These are phyloP conservation scores for Dendrocalamus latiflorus DNA, from an alignment of 202 grass and related monocot species.

Conservation along the genomic window DNA sequence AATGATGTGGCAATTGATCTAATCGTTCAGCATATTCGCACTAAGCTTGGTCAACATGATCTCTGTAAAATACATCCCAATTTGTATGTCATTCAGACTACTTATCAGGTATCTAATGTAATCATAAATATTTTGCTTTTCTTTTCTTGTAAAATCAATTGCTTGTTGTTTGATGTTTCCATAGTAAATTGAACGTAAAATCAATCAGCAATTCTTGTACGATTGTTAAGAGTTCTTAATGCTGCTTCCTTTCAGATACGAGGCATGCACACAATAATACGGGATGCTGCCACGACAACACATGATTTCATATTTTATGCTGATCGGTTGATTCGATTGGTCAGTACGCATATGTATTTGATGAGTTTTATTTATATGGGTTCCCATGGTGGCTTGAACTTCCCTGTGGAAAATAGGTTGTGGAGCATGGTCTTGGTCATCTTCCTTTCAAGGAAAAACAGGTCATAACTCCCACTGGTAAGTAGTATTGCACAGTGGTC, in stretches of 20 bases:
- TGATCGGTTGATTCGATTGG: slow-evolving; percentile 98
- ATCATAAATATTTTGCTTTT: slow-evolving; percentile 4
- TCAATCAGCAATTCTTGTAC: not conserved
- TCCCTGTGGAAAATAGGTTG: slow-evolving; percentile 66
- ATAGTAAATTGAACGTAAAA: slow-evolving; percentile 6
- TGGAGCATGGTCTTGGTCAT: slow-evolving; percentile 93
- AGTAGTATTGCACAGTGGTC: slow-evolving; percentile 9
- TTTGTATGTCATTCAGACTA: slow-evolving; percentile 84
- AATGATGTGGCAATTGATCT: slow-evolving; percentile 93
- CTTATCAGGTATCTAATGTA: slow-evolving; percentile 70
- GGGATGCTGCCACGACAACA: slow-evolving; percentile 83
- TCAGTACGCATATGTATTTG: slow-evolving; percentile 48
- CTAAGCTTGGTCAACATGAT: slow-evolving; percentile 95
- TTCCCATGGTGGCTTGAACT: slow-evolving; percentile 31
- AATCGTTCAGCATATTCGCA: slow-evolving; percentile 89
- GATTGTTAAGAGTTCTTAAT: slow-evolving; percentile 18
- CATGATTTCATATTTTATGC: slow-evolving; percentile 99
- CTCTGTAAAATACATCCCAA: slow-evolving; percentile 95
- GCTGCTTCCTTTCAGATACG: slow-evolving; percentile 60
- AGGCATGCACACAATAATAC: slow-evolving; percentile 99
- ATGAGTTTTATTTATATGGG: slow-evolving; percentile 21
- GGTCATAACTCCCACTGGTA: slow-evolving; percentile 96
- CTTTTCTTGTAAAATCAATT: not conserved
- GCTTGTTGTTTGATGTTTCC: slow-evolving; percentile 4
- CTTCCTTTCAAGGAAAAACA: slow-evolving; percentile 99